Conservation (phyloP, 495 filamentous ascomycete species). For the Daldinia loculata region DNA sequence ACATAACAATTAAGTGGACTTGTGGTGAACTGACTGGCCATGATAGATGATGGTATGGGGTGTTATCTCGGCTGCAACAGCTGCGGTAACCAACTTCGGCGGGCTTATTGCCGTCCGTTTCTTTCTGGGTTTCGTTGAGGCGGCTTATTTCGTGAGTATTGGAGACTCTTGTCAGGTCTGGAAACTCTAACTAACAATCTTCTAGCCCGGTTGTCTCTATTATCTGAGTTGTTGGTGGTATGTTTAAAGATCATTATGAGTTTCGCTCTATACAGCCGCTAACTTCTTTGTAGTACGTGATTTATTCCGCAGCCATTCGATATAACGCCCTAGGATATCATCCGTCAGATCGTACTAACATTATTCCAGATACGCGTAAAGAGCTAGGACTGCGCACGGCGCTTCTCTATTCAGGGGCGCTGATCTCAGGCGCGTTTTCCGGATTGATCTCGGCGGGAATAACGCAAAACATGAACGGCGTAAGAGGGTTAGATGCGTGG, state of each 20-base stretch:
- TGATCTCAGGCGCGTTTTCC: slow-evolving; percentile 71
- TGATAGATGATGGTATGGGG: slow-evolving; percentile 73
- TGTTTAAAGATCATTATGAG: neutral
- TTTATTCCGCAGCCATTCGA: too few species aligned
- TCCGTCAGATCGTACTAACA: slow-evolving; percentile 27
- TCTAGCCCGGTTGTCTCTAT: slow-evolving; percentile 59
- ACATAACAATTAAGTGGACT: slow-evolving; percentile 25
- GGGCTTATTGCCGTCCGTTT: slow-evolving; percentile 73
- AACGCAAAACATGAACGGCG: slow-evolving; percentile 58
- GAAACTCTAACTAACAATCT: slow-evolving; percentile 30
- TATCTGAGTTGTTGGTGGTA: slow-evolving; percentile 66
- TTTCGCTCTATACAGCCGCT: slow-evolving; percentile 40
- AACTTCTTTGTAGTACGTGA: slow-evolving; percentile 46
- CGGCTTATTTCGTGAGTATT: slow-evolving; percentile 56
- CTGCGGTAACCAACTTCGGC: slow-evolving; percentile 66
- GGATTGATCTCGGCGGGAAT: slow-evolving; percentile 69
- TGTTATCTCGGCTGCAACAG: slow-evolving; percentile 71
- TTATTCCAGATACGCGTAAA: slow-evolving; percentile 56
- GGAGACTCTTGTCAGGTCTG: neutral
- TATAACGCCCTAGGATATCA: too few species aligned
- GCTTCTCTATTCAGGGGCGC: slow-evolving; percentile 68
- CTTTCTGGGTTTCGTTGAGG: slow-evolving; percentile 72
- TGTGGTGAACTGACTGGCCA: slow-evolving; percentile 48
- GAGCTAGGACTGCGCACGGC: slow-evolving; percentile 67
- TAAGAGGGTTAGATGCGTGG: slow-evolving; percentile 57